Percentiles rank a stretch among this genome's conserved stretches.
Conservation (phyloP, 768 basidiomycete genomes). For the Trametes cinnabarina region DNA sequence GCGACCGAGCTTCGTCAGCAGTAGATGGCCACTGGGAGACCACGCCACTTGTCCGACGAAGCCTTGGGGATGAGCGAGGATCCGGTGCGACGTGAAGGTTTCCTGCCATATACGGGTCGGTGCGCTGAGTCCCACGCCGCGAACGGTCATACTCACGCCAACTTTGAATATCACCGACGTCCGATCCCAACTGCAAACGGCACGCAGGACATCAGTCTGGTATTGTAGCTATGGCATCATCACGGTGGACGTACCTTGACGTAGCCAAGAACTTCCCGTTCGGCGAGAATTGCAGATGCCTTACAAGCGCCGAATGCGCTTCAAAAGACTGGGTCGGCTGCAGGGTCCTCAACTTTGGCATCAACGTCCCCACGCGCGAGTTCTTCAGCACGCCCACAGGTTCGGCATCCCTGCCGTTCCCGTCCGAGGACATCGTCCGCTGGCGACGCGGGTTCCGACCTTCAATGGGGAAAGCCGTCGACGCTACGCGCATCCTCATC, state of each 20-base stretch:
- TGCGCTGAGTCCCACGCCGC: background rate
- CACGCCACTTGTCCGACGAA: conserved; percentile 78
- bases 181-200: conserved; percentile 57
- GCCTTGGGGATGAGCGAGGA: conserved; percentile 65
- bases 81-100: conserved; percentile 56
- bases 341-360: conserved; percentile 55
- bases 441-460: conserved; percentile 15
- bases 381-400: conserved; percentile 38
- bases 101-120: conserved; percentile 38
- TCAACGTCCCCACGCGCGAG: conserved; percentile 54
- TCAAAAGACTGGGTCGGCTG: conserved; percentile 58
- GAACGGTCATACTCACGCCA: conserved; percentile 41
- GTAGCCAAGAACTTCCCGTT: conserved; percentile 74
- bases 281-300: conserved; percentile 74
- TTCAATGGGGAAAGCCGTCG: conserved; percentile 27
- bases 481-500: conserved; percentile 39
- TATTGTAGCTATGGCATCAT: background rate
- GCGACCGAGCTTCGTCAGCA: conserved; percentile 63
- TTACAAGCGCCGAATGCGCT: conserved; percentile 65
- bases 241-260: conserved; percentile 46
- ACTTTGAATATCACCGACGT: conserved; percentile 68
- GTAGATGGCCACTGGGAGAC: conserved; percentile 61
- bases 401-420: conserved; percentile 18
- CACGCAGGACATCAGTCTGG: background rate
- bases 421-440: conserved; percentile 31